Evolutionary conservation across 441 rosid genomes (phyloP), one percentile per base, ranked within the genome.

Genomic region (Mallotus japonicus): DNA sequence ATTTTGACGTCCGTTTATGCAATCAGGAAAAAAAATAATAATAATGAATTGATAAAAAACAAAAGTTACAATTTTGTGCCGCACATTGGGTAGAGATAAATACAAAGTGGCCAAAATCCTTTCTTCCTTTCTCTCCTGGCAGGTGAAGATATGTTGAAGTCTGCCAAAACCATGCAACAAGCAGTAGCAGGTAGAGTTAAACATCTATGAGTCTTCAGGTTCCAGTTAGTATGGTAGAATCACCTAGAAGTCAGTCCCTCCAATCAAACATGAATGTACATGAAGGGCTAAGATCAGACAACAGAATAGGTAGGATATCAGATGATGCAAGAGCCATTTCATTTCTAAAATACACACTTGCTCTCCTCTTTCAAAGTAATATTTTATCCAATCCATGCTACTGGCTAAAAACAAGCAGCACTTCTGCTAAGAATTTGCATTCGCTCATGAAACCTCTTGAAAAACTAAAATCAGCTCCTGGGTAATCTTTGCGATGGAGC

Each of bases 381-480:
- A 37, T 37, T 37, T 37, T 37, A 37, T 37, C 40, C 40, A 37
- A 37, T 37, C 40, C 40, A 37, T 6, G 40, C 40, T 37, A 37
- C 40, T 4, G 40, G 73, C n/a, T 73, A 16, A 61, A 70, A 82
- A 65, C 63, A 80, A 67, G 66, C 62, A 65, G 66, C 70, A 62
- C 37, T 68, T 64, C 70, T 67, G 44, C 62, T 62, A 54, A 16
- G 56, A 67, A 12, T 40, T 71, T 70, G 22, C 34, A 6, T 65
- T 19, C 47, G 37, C 67, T 86, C 78, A 85, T 53, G 93, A 95
- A 53, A 85, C 88, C 80, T 92, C 95, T 82, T 91, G 92, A 75
- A 92, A 81, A 32, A 91, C 86, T 32, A 95, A 80, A 82, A 81
- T 91, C 77, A 95, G 84, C 80, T 95, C 99, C 80, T 91, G 90